Percentiles rank a stretch among this genome's conserved stretches.
These are phyloP conservation scores for Fusarium tricinctum DNA, from an alignment of 2,329 filamentous ascomycete species.

Conservation along the genomic window DNA sequence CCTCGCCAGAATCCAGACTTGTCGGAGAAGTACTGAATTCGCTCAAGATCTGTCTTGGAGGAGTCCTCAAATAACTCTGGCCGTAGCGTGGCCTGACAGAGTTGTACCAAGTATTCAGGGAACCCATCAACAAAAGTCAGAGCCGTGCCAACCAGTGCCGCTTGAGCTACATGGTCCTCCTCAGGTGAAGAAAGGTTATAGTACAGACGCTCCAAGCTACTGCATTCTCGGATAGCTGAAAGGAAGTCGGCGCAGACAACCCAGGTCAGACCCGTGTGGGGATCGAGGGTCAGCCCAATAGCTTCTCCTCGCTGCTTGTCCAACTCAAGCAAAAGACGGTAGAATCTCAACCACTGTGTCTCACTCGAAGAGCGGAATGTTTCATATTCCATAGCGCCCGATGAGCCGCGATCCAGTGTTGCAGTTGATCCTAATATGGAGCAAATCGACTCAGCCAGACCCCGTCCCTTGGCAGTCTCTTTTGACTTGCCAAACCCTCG, in stretches of 20 bases:
- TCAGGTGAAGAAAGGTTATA: conserved; percentile 74
- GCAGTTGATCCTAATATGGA: conserved; percentile 78
- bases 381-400: conserved; percentile 79
- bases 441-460: conserved; percentile 82
- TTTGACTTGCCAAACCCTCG: conserved; percentile 64
- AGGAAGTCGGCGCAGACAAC: conserved; percentile 86
- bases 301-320: conserved; percentile 89
- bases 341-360: conserved; percentile 90
- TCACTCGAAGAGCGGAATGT: conserved; percentile 81
- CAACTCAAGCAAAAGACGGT: conserved; percentile 85
- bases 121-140: conserved; percentile 78
- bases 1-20: conserved; percentile 82
- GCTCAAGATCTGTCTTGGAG: conserved; percentile 76
- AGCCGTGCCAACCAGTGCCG: conserved; percentile 77
- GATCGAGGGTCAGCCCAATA: conserved; percentile 81
- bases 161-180: conserved; percentile 66
- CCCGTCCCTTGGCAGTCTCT: conserved; percentile 62
- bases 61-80: conserved; percentile 82
- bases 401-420: conserved; percentile 71
- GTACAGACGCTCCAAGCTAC: conserved; percentile 79
- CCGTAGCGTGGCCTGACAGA: conserved; percentile 76
- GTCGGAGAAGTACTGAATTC: conserved; percentile 83
- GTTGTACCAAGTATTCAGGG: conserved; percentile 75
- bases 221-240: conserved; percentile 84
- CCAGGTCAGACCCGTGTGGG: conserved; percentile 80